phyloP scores from a whole-genome alignment of 75 land plant genomes.

The Selaginella tamariscina region DNA sequence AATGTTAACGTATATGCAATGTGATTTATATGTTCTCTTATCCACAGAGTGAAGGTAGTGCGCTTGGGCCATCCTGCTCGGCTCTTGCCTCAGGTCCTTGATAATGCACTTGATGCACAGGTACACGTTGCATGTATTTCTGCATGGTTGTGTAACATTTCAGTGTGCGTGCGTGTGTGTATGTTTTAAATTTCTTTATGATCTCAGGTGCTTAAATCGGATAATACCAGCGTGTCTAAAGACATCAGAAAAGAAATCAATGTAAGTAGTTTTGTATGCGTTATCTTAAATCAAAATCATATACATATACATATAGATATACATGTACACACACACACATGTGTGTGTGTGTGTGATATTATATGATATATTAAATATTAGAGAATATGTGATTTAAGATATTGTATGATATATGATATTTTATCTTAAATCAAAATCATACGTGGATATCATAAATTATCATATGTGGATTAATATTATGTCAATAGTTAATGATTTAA shows the following conservation, averaged over 20 bases:
- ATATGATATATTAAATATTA: too few species aligned
- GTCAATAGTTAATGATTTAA: too few species aligned
- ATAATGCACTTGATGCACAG: conserved; percentile 92
- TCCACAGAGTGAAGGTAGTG: conserved; percentile 69
- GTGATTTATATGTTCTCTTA: neutral
- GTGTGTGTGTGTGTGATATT: too few species aligned
- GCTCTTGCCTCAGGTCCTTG: conserved; percentile 85
- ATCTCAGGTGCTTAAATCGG: neutral
- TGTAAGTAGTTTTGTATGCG: too few species aligned
- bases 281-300: too few species aligned
- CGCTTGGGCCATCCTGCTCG: conserved; percentile 98
- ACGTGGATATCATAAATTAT: neutral
- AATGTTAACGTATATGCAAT: neutral
- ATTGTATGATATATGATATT: too few species aligned
- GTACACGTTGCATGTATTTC: conserved; percentile 14
- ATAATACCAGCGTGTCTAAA: neutral
- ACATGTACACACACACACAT: too few species aligned
- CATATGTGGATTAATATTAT: too few species aligned
- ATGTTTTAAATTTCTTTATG: neutral
- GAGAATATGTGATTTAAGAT: too few species aligned
- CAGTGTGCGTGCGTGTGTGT: neutral
- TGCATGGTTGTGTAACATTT: neutral
- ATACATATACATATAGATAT: too few species aligned
- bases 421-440: too few species aligned
- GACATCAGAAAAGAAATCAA: neutral